Evolutionary conservation across 2,329 filamentous ascomycete genomes (phyloP), one percentile per base, ranked within the genome.

Genomic region (Zymoseptoria brevis): DNA sequence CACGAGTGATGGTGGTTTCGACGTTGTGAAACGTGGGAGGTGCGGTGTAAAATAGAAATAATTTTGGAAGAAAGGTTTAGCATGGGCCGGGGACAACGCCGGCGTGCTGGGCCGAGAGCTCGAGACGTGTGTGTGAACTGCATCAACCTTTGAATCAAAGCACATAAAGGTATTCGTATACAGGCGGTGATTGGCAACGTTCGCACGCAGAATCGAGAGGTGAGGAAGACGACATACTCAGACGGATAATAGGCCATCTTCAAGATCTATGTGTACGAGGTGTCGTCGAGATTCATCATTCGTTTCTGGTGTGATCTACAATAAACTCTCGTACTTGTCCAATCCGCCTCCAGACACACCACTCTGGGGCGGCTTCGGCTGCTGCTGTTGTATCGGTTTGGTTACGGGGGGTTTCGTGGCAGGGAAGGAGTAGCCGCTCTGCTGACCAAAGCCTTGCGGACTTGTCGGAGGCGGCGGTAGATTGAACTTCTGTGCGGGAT

Each of bases 401-500:
- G 72, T 69, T 49, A 75, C 75, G 45, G 69, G 69, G 53, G 75
- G 74, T 1, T 69, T 64, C 13, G 73, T 71, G 41, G 72, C 75
- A 4, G 71, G 69, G 19, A 63, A 61, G 72, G 9, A 74, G 72
- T 57, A 77, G 73, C 72, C 54, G 66, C 71, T 63, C 68, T 45
- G 35, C 35, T 75, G 59, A 68, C 68, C 59, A 50, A 70, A 69
- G 55, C 65, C 70, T 29, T 74, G 68, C 6, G 72, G 72, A 57
- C 71, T 70, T 22, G 72, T 61, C 49, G 71, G 63, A 52, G 73
- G 70, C 19, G 67, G 68, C 49, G 69, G 66, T 45, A 68, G 57
- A 30, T 57, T 57, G 54, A 68, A 72, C 8, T 56, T 16, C 16
- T 45, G 50, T 8, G 67, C 30, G 45, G 62, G 22, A 57, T 56